Conservation (phyloP, 208 protist genomes). For the Leishmania lainsoni region DNA sequence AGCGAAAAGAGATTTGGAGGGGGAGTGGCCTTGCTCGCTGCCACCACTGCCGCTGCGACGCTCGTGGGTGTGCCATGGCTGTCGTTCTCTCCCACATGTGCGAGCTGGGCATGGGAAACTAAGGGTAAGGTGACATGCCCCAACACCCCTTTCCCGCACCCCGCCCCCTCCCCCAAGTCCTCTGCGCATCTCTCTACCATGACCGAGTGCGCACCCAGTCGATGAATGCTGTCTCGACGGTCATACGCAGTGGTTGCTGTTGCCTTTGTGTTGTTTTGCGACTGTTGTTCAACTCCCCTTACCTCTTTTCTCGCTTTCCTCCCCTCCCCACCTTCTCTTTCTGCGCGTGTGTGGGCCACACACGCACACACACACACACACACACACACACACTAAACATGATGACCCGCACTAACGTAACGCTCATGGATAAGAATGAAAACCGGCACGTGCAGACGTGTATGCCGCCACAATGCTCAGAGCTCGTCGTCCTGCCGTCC, state of each 20-base stretch:
- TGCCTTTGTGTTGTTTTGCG: neutral
- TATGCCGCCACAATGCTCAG: conserved; percentile 10
- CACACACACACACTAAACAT: neutral
- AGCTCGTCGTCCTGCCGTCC: conserved; percentile 1
- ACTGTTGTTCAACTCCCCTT: neutral
- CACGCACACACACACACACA: neutral
- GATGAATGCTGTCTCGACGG: neutral
- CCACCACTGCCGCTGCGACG: neutral
- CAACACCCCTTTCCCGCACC: neutral
- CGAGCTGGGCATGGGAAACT: neutral
- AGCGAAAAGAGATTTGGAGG: neutral
- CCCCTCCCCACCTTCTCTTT: neutral
- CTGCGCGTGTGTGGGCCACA: neutral
- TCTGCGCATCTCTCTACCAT: neutral
- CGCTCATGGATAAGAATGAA: neutral
- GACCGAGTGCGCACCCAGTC: neutral
- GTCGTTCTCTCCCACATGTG: neutral
- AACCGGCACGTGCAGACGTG: neutral
- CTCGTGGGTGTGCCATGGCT: neutral
- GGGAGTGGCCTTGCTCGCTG: neutral
- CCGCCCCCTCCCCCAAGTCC: neutral
- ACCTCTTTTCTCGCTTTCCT: neutral
- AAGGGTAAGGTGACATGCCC: neutral
- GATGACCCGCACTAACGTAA: neutral
- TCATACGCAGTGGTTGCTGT: neutral